These are phyloP conservation scores for Exophiala phaeomuriformis DNA, from an alignment of 2,329 filamentous ascomycete species.

Conservation along the genomic window DNA sequence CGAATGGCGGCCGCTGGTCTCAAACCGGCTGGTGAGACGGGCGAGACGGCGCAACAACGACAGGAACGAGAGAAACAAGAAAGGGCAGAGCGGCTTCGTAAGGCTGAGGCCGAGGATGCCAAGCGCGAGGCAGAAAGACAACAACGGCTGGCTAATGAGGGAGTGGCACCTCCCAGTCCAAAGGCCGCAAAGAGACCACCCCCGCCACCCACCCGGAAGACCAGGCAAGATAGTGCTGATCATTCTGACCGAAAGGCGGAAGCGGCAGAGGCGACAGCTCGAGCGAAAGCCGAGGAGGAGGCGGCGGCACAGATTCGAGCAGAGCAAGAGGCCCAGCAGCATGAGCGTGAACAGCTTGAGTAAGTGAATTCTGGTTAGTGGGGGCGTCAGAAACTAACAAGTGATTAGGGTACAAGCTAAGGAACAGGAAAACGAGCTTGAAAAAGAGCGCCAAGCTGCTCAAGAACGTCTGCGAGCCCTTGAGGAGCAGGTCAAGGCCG, in stretches of 20 bases:
- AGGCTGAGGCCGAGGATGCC: conserved; percentile 90
- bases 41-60: conserved; percentile 74
- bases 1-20: conserved; percentile 88
- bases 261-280: conserved; percentile 46
- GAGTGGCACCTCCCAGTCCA: conserved; percentile 47
- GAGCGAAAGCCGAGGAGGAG: conserved; percentile 60
- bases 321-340: conserved; percentile 69
- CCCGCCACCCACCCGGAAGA: conserved; percentile 69
- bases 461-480: conserved; percentile 77
- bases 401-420: conserved; percentile 60
- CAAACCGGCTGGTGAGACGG: conserved; percentile 69
- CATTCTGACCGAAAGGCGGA: conserved; percentile 51
- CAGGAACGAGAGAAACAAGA: conserved; percentile 83
- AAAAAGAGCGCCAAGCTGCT: conserved; percentile 70
- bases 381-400: conserved; percentile 27
- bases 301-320: conserved; percentile 56
- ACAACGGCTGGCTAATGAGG: conserved; percentile 71
- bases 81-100: conserved; percentile 73
- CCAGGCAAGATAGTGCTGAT: conserved; percentile 48
- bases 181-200: conserved; percentile 57
- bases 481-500: conserved; percentile 86
- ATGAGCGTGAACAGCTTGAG: conserved; percentile 70
- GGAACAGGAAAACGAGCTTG: conserved; percentile 71
- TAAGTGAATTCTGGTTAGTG: conserved; percentile 48
- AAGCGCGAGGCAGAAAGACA: conserved; percentile 82